These are phyloP conservation scores for Fulvia fulva DNA, from an alignment of 2,329 filamentous ascomycete genomes.

Conservation along the genomic window DNA sequence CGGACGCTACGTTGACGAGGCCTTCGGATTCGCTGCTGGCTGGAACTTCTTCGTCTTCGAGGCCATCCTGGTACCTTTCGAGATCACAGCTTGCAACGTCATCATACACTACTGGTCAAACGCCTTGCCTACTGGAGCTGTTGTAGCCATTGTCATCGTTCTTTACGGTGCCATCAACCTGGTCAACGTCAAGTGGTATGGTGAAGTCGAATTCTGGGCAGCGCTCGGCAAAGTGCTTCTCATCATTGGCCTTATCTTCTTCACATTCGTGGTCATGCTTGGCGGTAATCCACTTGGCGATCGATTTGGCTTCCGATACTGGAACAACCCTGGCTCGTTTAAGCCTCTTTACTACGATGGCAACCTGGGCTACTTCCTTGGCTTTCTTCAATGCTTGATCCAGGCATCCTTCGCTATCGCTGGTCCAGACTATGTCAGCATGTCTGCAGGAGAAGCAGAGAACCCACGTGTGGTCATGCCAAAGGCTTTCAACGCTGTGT, in stretches of 20 bases:
- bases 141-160: conserved; percentile 58
- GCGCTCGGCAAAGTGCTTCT: conserved; percentile 58
- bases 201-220: conserved; percentile 70
- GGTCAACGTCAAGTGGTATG: conserved; percentile 69
- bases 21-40: conserved; percentile 50
- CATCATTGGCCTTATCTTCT: conserved; percentile 66
- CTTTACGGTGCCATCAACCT: conserved; percentile 62
- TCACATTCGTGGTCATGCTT: conserved; percentile 79
- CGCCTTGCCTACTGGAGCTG: conserved; percentile 50
- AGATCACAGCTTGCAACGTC: conserved; percentile 51
- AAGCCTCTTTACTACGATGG: conserved; percentile 62
- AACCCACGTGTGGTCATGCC: conserved; percentile 68
- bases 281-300: conserved; percentile 70
- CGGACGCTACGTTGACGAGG: conserved; percentile 69
- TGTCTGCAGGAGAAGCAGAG: conserved; percentile 66
- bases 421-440: conserved; percentile 63
- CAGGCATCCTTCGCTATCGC: conserved; percentile 65
- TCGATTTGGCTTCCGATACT: conserved; percentile 68
- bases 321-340: conserved; percentile 57
- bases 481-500: conserved; percentile 71
- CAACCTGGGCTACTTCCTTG: conserved; percentile 66
- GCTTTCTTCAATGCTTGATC: conserved; percentile 72
- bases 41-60: conserved; percentile 33
- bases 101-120: conserved; percentile 58
- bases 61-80: conserved; percentile 29